Conservation (phyloP, 2,329 filamentous ascomycete species). For the Aspergillus sp. region DNA sequence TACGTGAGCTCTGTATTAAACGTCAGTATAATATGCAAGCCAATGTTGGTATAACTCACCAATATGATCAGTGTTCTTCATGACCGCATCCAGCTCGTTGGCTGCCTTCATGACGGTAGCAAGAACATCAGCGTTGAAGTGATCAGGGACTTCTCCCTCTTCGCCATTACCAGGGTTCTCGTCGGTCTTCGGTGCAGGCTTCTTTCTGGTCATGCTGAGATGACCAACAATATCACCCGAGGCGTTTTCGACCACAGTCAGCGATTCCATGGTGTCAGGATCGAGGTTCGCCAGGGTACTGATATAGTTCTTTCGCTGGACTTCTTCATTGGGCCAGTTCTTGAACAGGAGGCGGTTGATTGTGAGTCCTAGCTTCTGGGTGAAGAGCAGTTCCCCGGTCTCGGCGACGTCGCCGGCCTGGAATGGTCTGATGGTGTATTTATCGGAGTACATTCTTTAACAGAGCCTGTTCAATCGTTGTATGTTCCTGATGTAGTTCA, state of each 20-base stretch:
- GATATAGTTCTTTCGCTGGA: constrained; percentile 12
- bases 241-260: constrained; percentile 1
- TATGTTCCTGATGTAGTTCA: no score
- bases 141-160: background rate
- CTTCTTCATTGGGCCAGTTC: constrained; percentile 16
- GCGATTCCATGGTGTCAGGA: background rate
- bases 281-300: background rate
- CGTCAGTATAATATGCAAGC: background rate
- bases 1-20: constrained; percentile 1
- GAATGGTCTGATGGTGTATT: background rate
- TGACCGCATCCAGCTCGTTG: background rate
- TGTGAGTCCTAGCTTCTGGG: constrained; percentile 6
- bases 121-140: constrained; percentile 1
- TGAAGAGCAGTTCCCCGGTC: constrained; percentile 6
- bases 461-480: no score
- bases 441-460: background rate
- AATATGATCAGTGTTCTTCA: constrained; percentile 1
- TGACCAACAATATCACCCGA: constrained; percentile 2
- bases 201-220: background rate
- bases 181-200: background rate
- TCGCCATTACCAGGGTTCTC: background rate
- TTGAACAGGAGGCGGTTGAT: constrained; percentile 13
- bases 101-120: background rate
- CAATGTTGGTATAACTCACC: background rate
- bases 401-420: background rate